phyloP scores from a whole-genome alignment of 23 red algal genomes.

The Gracilaria caudata region DNA sequence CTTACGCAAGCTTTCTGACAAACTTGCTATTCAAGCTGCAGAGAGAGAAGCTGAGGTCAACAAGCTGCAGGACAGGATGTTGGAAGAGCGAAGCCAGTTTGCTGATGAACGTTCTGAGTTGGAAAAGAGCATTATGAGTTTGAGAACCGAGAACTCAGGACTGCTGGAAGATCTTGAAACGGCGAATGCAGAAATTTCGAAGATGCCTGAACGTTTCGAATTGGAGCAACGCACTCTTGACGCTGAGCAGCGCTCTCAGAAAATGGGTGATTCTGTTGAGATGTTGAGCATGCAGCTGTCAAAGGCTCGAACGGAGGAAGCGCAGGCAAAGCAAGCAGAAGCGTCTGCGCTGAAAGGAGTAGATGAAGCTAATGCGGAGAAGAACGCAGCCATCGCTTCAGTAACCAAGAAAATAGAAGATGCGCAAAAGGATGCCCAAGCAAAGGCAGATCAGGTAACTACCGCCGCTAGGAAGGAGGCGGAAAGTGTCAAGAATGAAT shows the following conservation, averaged over 20 bases:
- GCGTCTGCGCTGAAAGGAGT: slow-evolving; percentile 7
- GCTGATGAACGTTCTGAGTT: slow-evolving; percentile 33
- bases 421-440: slow-evolving; percentile 7
- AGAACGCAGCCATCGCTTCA: slow-evolving; percentile 13
- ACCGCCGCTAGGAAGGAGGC: slow-evolving; percentile 19
- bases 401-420: not conserved
- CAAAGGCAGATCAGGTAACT: slow-evolving; percentile 6
- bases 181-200: slow-evolving; percentile 51
- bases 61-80: slow-evolving; percentile 30
- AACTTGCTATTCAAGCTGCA: slow-evolving; percentile 36
- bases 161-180: slow-evolving; percentile 38
- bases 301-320: slow-evolving; percentile 62
- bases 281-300: slow-evolving; percentile 65
- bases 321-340: slow-evolving; percentile 26
- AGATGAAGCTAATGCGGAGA: slow-evolving; percentile 18
- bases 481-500: not conserved
- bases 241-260: slow-evolving; percentile 49
- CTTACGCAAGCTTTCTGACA: slow-evolving; percentile 41
- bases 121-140: slow-evolving; percentile 1
- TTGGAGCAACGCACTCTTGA: slow-evolving; percentile 50
- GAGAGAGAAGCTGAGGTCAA: slow-evolving; percentile 32
- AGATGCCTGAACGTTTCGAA: slow-evolving; percentile 68
- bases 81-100: slow-evolving; percentile 36
- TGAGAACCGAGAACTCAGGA: slow-evolving; percentile 39
- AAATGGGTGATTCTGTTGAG: slow-evolving; percentile 61